These are phyloP conservation scores for Gnomoniopsis sp. DNA, from an alignment of 2,329 filamentous ascomycete genomes.

Conservation along the genomic window DNA sequence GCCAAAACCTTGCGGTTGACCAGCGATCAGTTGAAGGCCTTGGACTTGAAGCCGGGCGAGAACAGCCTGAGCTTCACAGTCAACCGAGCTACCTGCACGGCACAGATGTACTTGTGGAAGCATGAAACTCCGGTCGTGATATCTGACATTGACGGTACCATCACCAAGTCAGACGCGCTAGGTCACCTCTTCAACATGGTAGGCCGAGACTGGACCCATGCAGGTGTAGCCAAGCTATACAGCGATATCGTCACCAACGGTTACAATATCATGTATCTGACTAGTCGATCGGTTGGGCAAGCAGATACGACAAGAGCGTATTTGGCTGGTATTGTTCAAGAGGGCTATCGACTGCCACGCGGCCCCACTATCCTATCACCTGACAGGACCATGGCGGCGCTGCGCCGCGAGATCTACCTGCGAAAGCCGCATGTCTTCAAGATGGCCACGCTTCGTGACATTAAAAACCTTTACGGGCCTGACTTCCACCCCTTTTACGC, in stretches of 20 bases:
- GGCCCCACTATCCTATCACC: constrained; percentile 95
- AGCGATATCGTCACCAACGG: constrained; percentile 93
- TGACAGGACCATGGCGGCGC: constrained; percentile 88
- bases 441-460: constrained; percentile 96
- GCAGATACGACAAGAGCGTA: constrained; percentile 89
- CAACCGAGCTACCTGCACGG: constrained; percentile 87
- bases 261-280: constrained; percentile 98
- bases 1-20: constrained; percentile 95
- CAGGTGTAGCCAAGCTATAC: constrained; percentile 94
- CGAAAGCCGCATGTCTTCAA: constrained; percentile 98
- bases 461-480: constrained; percentile 78
- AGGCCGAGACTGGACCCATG: constrained; percentile 95
- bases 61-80: constrained; percentile 97
- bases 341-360: constrained; percentile 78
- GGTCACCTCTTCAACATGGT: constrained; percentile 96
- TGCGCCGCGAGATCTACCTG: constrained; percentile 89
- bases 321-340: constrained; percentile 83
- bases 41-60: constrained; percentile 78
- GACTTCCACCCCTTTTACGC: constrained; percentile 87
- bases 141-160: constrained; percentile 97
- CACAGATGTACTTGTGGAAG: constrained; percentile 91
- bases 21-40: constrained; percentile 86
- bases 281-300: constrained; percentile 88
- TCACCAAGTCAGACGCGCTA: constrained; percentile 93
- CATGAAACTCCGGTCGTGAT: constrained; percentile 92